Base-by-base conservation (phyloP, 306 rosid species). In the Datisca glomerata region DNA sequence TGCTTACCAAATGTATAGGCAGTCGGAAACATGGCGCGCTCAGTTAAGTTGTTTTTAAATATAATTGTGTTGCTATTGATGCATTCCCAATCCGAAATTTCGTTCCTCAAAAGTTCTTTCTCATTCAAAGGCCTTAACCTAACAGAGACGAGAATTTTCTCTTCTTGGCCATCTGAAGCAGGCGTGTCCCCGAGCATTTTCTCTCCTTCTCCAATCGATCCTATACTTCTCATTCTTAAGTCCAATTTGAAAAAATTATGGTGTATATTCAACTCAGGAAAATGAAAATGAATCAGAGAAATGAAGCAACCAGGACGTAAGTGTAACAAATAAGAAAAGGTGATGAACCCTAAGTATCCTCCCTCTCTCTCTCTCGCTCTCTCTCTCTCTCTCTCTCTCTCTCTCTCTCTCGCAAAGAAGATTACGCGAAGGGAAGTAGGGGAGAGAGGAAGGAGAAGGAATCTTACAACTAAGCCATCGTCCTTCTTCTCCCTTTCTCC, bases 41-140 rank as follows among this genome's bases (percentile, higher is more conserved):
- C 93, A 0, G 65, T 48, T 23, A 40, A 45, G 45, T 9, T 61
- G 33, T 52, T 65, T 60, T 65, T 70, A 54, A 58, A 68, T 21
- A 35, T 45, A 57, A 89, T 53, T 41, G 86, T 56, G 53, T 64
- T 70, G 5, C 36, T 27, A 45, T 50, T 38, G 55, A 51, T 2
- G 51, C 78, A 78, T 47, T 66, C 75, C 95, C 86, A 89, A 8
- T 80, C 86, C 0, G 75, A 63, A 0, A 43, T 69, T 33, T 80
- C 93, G 24, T 56, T 61, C 46, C 61, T 70, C 3, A 51, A 20
- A 17, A 19, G 47, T 39, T 83, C 98, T 43, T 24, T 83, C 2
- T 65, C 79, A 45, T 75, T 89, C 77, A 80, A 51, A 8, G 95
- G 95, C 24, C 93, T 80, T 45, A 89, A 63, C 59, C 98, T 61